A percentile compares a stretch with the other conserved stretches of the same genome.
These are phyloP conservation scores for Boletellus ananas DNA, from an alignment of 768 basidiomycete species.

Conservation along the genomic window DNA sequence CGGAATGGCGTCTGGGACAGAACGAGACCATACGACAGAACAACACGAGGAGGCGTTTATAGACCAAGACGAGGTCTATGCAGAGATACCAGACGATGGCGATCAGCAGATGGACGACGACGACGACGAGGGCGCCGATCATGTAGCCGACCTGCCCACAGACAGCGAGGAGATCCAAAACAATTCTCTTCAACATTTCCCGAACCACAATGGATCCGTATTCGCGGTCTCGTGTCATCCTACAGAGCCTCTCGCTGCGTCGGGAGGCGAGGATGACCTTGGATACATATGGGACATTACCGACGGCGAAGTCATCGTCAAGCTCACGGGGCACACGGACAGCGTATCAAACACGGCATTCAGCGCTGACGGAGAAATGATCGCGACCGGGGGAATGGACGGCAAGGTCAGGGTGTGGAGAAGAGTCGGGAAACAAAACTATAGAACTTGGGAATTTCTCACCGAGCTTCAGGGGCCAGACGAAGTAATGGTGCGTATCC, in stretches of 20 bases:
- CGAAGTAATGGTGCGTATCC: constrained; percentile 79
- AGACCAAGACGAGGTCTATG: constrained; percentile 58
- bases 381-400: constrained; percentile 98
- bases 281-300: constrained; percentile 92
- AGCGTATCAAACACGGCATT: constrained; percentile 79
- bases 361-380: constrained; percentile 86
- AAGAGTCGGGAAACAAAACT: constrained; percentile 70
- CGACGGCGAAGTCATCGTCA: constrained; percentile 74
- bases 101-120: constrained; percentile 74
- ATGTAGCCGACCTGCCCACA: constrained; percentile 40
- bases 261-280: constrained; percentile 93
- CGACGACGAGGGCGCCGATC: constrained; percentile 54
- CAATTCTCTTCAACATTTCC: constrained; percentile 69
- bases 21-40: constrained; percentile 33
- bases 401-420: constrained; percentile 92
- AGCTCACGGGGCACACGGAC: constrained; percentile 89
- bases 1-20: constrained; percentile 31
- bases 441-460: constrained; percentile 88
- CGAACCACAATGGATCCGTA: constrained; percentile 69
- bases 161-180: constrained; percentile 45
- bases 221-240: constrained; percentile 87
- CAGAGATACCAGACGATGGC: constrained; percentile 61
- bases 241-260: constrained; percentile 71
- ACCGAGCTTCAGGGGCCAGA: constrained; percentile 91
- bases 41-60: constrained; percentile 61